Percentiles rank a stretch among this genome's conserved stretches.
Evolutionary conservation across 495 filamentous ascomycete species (phyloP).

Genomic region (Daldinia caldariorum): DNA sequence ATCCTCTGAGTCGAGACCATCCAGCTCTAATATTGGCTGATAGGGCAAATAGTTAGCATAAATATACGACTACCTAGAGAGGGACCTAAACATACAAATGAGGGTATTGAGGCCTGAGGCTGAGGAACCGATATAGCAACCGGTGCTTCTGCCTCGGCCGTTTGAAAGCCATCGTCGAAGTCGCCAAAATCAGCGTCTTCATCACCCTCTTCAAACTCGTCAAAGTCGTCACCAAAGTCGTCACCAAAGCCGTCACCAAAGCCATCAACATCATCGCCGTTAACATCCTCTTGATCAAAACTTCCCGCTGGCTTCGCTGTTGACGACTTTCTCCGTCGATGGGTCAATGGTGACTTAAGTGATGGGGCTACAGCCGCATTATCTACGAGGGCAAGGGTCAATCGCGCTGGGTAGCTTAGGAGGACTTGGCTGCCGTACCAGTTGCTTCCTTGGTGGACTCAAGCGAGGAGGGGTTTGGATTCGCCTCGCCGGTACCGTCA

Average conservation of each 20-base stretch:
- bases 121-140: conserved; percentile 56
- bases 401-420: conserved; percentile 49
- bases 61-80: conserved; percentile 45
- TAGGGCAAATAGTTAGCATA: conserved; percentile 47
- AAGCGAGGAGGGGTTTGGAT: conserved; percentile 40
- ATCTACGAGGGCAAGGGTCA: conserved; percentile 53
- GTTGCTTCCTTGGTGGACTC: conserved; percentile 45
- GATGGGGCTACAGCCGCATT: conserved; percentile 48
- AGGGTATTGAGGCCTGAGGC: conserved; percentile 63
- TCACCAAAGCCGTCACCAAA: conserved; percentile 72
- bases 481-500: conserved; percentile 50
- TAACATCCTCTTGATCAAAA: conserved; percentile 53
- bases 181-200: conserved; percentile 84
- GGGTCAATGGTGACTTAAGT: conserved; percentile 42
- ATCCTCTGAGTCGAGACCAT: conserved; percentile 64
- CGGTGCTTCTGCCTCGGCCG: conserved; percentile 61
- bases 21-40: conserved; percentile 79
- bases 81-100: conserved; percentile 55
- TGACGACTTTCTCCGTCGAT: conserved; percentile 53
- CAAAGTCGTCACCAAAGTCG: conserved; percentile 88
- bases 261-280: conserved; percentile 61
- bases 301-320: conserved; percentile 48
- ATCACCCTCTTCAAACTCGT: conserved; percentile 90
- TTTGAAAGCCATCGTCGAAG: conserved; percentile 88
- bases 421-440: conserved; percentile 52